Conservation (phyloP, 495 filamentous ascomycete species). For the Podospora sp. region DNA sequence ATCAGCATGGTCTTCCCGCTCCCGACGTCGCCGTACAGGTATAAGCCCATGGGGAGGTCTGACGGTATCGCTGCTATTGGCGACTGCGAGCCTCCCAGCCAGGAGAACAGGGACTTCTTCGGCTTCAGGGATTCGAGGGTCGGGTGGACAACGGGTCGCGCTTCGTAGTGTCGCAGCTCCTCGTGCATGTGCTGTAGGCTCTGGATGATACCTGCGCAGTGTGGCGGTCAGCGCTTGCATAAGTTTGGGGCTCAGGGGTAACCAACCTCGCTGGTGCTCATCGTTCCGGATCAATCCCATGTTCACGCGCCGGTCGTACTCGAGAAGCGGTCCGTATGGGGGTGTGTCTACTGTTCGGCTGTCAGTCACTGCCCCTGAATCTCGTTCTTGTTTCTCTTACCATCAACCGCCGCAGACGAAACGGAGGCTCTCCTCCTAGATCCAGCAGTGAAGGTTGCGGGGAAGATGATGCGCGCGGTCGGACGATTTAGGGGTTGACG, state of each 20-base stretch:
- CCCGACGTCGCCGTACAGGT: conserved; percentile 96
- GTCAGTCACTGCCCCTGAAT: not conserved
- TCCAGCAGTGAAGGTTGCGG: conserved; percentile 19
- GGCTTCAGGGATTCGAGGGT: conserved; percentile 70
- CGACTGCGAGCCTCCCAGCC: conserved; percentile 58
- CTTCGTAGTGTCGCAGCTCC: conserved; percentile 71
- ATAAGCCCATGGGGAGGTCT: conserved; percentile 82
- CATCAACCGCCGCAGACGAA: conserved; percentile 33
- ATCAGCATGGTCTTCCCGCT: conserved; percentile 99
- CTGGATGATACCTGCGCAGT: conserved; percentile 72
- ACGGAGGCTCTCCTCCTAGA: conserved; percentile 39
- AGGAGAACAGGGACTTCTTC: conserved; percentile 68
- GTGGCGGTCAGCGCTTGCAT: not conserved
- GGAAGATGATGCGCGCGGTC: not conserved
- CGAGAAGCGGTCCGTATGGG: conserved; percentile 72
- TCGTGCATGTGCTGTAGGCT: conserved; percentile 87
- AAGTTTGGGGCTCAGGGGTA: not conserved
- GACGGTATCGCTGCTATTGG: conserved; percentile 60
- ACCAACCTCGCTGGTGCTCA: conserved; percentile 81
- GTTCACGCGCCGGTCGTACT: conserved; percentile 82
- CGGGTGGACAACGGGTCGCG: conserved; percentile 75
- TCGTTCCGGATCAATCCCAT: conserved; percentile 77
- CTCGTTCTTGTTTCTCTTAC: conserved; percentile 24
- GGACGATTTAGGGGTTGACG: not conserved
- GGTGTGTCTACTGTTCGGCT: conserved; percentile 28